These are phyloP conservation scores for Hippophae tibetana DNA, from an alignment of 306 rosid species.

Conservation along the genomic window DNA sequence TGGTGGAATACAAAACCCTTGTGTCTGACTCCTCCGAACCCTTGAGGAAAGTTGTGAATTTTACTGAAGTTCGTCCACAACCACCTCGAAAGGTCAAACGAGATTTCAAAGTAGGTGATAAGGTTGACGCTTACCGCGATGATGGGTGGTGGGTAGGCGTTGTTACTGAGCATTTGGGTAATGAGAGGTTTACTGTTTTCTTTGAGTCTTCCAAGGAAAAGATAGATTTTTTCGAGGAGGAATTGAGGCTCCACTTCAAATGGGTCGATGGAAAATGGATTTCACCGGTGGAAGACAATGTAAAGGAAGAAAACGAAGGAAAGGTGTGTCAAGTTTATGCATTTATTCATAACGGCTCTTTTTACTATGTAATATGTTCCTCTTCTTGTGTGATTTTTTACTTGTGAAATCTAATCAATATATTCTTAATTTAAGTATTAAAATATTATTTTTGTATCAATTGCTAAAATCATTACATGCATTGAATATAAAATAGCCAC, in stretches of 20 bases:
- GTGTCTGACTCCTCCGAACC: constrained; percentile 18
- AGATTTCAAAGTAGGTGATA: constrained; percentile 38
- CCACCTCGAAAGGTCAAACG: constrained; percentile 21
- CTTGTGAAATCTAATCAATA: neutral
- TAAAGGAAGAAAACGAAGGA: neutral
- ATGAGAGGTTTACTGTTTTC: constrained; percentile 34
- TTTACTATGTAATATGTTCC: neutral
- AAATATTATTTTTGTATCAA: no score
- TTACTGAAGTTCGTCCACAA: constrained; percentile 37
- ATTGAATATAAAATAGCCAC: no score
- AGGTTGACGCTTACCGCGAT: constrained; percentile 44
- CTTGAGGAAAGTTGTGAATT: constrained; percentile 22
- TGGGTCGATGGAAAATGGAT: constrained; percentile 38
- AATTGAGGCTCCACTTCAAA: constrained; percentile 43
- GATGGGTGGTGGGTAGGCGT: constrained; percentile 69
- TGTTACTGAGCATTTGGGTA: constrained; percentile 16
- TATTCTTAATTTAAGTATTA: no score
- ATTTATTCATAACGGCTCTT: no score
- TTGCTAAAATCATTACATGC: no score
- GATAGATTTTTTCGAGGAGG: constrained; percentile 26
- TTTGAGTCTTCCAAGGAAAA: constrained; percentile 43
- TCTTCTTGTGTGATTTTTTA: neutral
- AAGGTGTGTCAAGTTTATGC: constrained; percentile 3
- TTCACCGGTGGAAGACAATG: constrained; percentile 18
- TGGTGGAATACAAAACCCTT: constrained; percentile 37